These are phyloP conservation scores for Neurospora sp. DNA, from an alignment of 495 filamentous ascomycete species.

Conservation along the genomic window DNA sequence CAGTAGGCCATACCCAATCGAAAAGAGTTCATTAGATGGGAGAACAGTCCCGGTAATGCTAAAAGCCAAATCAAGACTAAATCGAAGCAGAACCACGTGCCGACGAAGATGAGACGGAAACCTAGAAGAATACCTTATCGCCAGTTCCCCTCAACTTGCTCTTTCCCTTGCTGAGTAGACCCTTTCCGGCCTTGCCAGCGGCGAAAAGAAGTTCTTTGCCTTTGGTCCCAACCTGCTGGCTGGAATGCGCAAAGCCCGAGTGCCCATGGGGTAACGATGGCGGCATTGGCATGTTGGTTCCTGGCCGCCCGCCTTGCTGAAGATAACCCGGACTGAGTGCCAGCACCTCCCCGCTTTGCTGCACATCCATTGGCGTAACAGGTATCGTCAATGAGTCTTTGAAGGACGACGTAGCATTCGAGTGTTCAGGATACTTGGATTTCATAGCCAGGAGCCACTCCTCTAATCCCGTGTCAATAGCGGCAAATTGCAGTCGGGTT, in stretches of 20 bases:
- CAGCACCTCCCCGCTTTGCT: conserved; percentile 6
- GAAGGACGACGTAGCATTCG: conserved; percentile 17
- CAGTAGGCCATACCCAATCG: background rate
- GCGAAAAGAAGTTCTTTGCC: conserved; percentile 79
- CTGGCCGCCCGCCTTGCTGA: conserved; percentile 29
- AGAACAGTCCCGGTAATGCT: background rate
- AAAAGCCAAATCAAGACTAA: conserved; percentile 7
- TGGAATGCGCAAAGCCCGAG: conserved; percentile 27
- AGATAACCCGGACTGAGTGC: conserved; percentile 38
- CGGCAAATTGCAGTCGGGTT: conserved; percentile 58
- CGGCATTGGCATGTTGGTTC: conserved; percentile 17
- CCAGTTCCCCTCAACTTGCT: conserved; percentile 55
- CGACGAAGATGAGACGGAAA: conserved; percentile 14
- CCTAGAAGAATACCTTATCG: conserved; percentile 69
- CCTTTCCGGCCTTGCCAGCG: conserved; percentile 77
- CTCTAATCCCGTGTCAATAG: conserved; percentile 61
- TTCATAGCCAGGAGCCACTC: conserved; percentile 54
- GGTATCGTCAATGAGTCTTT: conserved; percentile 9
- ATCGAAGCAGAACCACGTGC: conserved; percentile 1
- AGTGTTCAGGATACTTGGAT: conserved; percentile 27
- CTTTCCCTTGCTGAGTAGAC: conserved; percentile 75
- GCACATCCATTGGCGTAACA: conserved; percentile 22
- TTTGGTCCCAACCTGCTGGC: conserved; percentile 53
- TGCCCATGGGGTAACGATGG: conserved; percentile 13
- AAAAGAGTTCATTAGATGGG: background rate